phyloP scores from a whole-genome alignment of 208 protist genomes.

The Crithidia expoeki region DNA sequence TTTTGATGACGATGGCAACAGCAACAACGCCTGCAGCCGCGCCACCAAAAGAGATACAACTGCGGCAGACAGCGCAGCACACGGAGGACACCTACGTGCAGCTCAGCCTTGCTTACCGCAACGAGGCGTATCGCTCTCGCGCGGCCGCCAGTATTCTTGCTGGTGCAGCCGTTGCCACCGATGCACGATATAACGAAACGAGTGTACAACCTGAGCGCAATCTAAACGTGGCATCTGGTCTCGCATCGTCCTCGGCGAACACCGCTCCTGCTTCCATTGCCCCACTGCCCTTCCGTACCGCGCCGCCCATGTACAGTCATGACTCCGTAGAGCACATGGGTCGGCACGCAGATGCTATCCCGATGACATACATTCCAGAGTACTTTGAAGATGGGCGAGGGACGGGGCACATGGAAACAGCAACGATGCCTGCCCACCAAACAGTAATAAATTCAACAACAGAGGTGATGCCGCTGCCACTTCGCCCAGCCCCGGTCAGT shows the following conservation, averaged over 20 bases:
- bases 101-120: slow-evolving; percentile 32
- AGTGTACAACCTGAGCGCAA: too few species aligned
- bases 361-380: slow-evolving; percentile 29
- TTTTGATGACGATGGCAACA: background rate
- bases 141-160: slow-evolving; percentile 22
- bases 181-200: too few species aligned
- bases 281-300: slow-evolving; percentile 20
- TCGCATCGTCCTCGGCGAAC: background rate
- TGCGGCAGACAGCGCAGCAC: slow-evolving; percentile 20
- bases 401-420: too few species aligned
- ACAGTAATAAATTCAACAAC: too few species aligned
- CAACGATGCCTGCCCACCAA: too few species aligned
- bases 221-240: too few species aligned
- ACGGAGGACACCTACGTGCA: slow-evolving; percentile 34
- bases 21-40: background rate
- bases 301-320: slow-evolving; percentile 29
- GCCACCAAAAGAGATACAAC: slow-evolving; percentile 13
- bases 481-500: slow-evolving; percentile 15
- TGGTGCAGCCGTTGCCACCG: background rate
- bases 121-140: slow-evolving; percentile 23
- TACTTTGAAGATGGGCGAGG: slow-evolving; percentile 32
- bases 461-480: slow-evolving; percentile 32
- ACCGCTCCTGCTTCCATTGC: background rate
- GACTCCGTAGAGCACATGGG: slow-evolving; percentile 26
- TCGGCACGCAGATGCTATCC: slow-evolving; percentile 22